A percentile compares a stretch with the other conserved stretches of the same genome.
Evolutionary conservation across 129 eudicot species (phyloP).

Genomic region (Artemisia argyi): DNA sequence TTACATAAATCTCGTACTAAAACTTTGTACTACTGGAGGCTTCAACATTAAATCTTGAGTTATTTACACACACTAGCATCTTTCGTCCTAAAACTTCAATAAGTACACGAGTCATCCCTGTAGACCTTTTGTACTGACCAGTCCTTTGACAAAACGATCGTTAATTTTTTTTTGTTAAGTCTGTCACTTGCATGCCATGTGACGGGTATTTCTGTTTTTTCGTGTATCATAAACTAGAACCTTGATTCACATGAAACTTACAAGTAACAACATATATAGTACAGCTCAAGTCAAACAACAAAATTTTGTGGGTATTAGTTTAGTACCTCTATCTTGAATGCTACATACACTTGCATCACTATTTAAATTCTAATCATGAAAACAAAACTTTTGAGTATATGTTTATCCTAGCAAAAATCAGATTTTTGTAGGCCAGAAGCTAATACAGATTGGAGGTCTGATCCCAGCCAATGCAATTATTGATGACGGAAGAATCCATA

Average conservation of each 20-base stretch:
- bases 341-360: neutral
- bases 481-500: slow-evolving; percentile 60
- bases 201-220: too few relatives aligned
- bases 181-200: too few relatives aligned
- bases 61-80: too few relatives aligned
- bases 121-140: too few relatives aligned
- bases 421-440: slow-evolving; percentile 37
- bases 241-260: too few relatives aligned
- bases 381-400: neutral
- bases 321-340: neutral
- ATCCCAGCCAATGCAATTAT: slow-evolving; percentile 47
- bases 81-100: too few relatives aligned
- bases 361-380: neutral
- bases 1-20: neutral
- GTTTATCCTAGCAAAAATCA: neutral
- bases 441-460: slow-evolving; percentile 65
- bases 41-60: too few relatives aligned
- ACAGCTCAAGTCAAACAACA: neutral
- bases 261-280: neutral
- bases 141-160: too few relatives aligned
- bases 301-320: slow-evolving; percentile 15
- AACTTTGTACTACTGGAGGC: too few relatives aligned
- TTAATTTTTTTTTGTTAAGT: too few relatives aligned
- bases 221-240: too few relatives aligned
- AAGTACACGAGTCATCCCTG: too few relatives aligned